A percentile compares a stretch with the other conserved stretches of the same genome.
Evolutionary conservation across 306 rosid species (phyloP).

Genomic region (Fragaria ananassa): DNA sequence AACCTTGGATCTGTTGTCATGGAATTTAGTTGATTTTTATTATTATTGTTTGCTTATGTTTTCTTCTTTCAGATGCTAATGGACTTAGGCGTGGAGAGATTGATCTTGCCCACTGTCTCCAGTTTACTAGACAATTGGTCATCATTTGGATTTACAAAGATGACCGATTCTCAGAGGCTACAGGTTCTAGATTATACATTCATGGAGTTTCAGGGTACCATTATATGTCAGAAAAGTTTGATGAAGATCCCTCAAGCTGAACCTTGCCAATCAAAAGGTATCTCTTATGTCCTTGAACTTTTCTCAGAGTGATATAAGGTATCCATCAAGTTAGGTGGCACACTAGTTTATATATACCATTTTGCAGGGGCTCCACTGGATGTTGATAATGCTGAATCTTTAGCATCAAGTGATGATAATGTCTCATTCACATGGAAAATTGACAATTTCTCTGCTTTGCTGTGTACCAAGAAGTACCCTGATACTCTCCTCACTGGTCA

Average conservation of each 20-base stretch:
- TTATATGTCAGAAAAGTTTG: neutral
- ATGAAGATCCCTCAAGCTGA: neutral
- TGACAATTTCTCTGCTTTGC: neutral
- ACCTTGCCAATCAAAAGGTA: neutral
- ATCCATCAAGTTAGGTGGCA: neutral
- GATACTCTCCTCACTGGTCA: neutral
- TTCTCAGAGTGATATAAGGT: neutral
- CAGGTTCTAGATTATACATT: neutral
- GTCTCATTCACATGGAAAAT: neutral
- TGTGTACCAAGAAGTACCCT: neutral
- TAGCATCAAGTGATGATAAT: neutral
- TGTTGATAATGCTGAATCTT: neutral
- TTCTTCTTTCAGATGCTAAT: neutral
- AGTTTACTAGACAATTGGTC: neutral
- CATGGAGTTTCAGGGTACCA: neutral
- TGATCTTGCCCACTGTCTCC: neutral
- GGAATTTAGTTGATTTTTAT: neutral
- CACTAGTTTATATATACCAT: neutral
- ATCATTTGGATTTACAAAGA: neutral
- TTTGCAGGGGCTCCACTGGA: neutral
- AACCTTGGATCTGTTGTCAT: neutral
- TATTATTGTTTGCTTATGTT: neutral
- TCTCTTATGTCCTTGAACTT: neutral
- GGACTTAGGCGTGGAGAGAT: neutral
- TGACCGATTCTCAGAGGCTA: neutral